Evolutionary conservation across 2,329 filamentous ascomycete species (phyloP), one percentile per base, ranked within the genome.

Genomic region (Aspergillus sp.): DNA sequence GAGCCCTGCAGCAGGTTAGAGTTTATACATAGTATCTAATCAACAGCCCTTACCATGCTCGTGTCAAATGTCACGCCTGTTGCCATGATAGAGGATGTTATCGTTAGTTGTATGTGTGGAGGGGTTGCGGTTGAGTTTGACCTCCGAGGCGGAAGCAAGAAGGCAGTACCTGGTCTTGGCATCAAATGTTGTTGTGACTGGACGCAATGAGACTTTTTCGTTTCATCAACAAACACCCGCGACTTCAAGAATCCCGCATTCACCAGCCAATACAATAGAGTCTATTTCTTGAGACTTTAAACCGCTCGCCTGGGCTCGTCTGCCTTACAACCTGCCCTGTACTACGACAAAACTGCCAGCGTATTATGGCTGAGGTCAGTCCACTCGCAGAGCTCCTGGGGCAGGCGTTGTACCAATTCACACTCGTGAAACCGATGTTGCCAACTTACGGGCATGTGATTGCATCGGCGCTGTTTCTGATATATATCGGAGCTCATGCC

Each of bases 401-500:
- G 39, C 70, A 72, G 50, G 65, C 72, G 35, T 71, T 77, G 61
- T 79, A 79, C 62, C 76, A 80, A 52, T 79, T 81, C 57, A 68
- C 74, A 41, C 60, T 64, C 40, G 57, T 77, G 50, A 74, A 70
- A 57, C 80, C 79, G 15, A 66, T 82, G 21, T 66, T 87, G 27
- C 82, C 82, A 14, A 85, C 84, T 11, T 83, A 87, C 65, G 66
- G 80, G 0, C 87, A 89, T 70, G 77, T 90, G 12, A 76, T 89
- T 54, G 69, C 87, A 59, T 88, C 90, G 27, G 88, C 92, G 14
- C 75, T 96, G 15, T 87, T 90, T 61, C 90, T 92, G 53, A 96
- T 97, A 69, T 95, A 90, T 75, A 82, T 91, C 5, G 90, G 90
- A 48, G 86, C 92, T 8, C 90, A 96, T 73, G 90, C 90, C n/a